Evolutionary conservation across 1,284 basidiomycete species (phyloP).

Genomic region (Ganoderma lucidum): DNA sequence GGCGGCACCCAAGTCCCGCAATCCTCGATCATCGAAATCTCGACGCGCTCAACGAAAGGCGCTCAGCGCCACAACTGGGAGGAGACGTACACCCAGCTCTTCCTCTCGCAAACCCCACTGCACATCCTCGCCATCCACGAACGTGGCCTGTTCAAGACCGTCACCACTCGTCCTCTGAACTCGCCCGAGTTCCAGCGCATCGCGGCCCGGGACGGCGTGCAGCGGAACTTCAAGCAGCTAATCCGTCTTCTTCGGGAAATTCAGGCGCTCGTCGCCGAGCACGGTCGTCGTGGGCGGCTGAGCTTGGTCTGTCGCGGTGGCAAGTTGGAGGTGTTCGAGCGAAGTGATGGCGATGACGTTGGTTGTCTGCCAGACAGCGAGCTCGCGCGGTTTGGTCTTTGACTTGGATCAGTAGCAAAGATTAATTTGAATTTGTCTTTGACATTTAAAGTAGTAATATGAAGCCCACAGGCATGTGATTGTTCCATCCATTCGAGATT

Average conservation of each 20-base stretch:
- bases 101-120: slow-evolving; percentile 61
- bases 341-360: slow-evolving; percentile 38
- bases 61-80: slow-evolving; percentile 48
- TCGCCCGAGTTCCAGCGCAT: slow-evolving; percentile 32
- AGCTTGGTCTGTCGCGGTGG: slow-evolving; percentile 29
- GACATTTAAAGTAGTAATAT: not conserved
- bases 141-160: slow-evolving; percentile 49
- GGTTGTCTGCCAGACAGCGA: slow-evolving; percentile 52
- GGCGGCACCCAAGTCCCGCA: slow-evolving; percentile 52
- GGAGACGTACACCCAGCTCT: slow-evolving; percentile 58
- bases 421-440: not conserved
- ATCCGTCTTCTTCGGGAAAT: slow-evolving; percentile 55
- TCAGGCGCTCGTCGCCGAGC: slow-evolving; percentile 48
- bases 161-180: slow-evolving; percentile 49
- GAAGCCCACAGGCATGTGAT: not conserved
- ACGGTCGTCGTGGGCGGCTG: slow-evolving; percentile 53
- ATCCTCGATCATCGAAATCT: slow-evolving; percentile 55
- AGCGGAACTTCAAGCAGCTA: slow-evolving; percentile 44
- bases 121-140: slow-evolving; percentile 57
- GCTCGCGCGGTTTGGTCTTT: slow-evolving; percentile 45
- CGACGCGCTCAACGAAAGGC: slow-evolving; percentile 48
- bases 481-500: not conserved
- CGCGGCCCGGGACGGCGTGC: slow-evolving; percentile 43
- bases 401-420: not conserved
- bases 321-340: slow-evolving; percentile 35